phyloP scores from a whole-genome alignment of 1,284 basidiomycete genomes.

The Boletus albobrunnescens region DNA sequence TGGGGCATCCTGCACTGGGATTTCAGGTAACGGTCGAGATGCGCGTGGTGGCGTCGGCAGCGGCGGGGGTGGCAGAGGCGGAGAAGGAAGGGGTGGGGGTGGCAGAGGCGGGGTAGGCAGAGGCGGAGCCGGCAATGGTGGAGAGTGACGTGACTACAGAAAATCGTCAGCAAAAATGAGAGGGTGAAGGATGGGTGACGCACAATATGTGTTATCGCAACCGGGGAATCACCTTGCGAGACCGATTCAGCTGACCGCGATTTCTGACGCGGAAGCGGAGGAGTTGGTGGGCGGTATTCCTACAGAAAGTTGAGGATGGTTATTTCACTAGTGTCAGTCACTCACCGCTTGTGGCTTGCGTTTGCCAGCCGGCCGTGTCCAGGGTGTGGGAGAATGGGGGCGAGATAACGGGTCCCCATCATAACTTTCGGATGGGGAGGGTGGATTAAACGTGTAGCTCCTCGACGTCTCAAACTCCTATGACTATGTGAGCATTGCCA shows the following conservation, averaged over 20 bases:
- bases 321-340: conserved; percentile 3
- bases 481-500: conserved; percentile 31
- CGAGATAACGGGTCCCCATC: conserved; percentile 37
- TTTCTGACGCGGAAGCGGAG: conserved; percentile 44
- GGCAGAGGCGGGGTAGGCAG: conserved; percentile 15
- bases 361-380: conserved; percentile 25
- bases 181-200: conserved; percentile 1
- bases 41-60: conserved; percentile 29
- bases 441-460: conserved; percentile 33
- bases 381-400: conserved; percentile 34
- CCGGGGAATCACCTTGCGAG: conserved; percentile 31
- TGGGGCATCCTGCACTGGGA: conserved; percentile 20
- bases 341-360: conserved; percentile 37
- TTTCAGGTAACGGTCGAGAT: conserved; percentile 32
- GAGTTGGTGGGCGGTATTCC: conserved; percentile 55
- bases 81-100: conserved; percentile 22
- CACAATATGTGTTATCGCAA: conserved; percentile 27
- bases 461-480: conserved; percentile 34
- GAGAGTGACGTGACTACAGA: conserved; percentile 30
- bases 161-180: conserved; percentile 5
- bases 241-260: conserved; percentile 27
- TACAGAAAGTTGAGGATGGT: conserved; percentile 21
- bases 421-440: conserved; percentile 36
- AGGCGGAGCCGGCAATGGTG: conserved; percentile 28
- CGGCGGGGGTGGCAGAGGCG: conserved; percentile 28